phyloP scores from a whole-genome alignment of 176 grass and related monocot genomes.

The Avena sativa region DNA sequence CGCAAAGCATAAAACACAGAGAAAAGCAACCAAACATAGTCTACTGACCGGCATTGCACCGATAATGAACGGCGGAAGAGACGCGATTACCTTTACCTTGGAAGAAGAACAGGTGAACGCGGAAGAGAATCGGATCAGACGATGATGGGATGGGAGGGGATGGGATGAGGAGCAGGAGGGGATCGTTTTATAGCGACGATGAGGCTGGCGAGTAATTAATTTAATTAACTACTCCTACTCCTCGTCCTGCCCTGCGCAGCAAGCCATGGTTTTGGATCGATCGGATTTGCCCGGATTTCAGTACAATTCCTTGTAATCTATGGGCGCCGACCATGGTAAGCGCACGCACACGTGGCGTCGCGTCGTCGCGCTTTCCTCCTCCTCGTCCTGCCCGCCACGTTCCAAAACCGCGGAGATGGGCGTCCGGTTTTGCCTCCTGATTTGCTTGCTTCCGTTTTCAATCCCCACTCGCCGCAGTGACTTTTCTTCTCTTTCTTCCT shows the following conservation, averaged over 20 bases:
- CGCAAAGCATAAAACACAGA: background rate
- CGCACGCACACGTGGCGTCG: too few relatives aligned
- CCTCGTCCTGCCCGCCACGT: too few relatives aligned
- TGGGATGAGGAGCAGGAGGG: background rate
- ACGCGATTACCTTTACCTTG: too few relatives aligned
- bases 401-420: background rate
- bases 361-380: background rate
- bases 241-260: slow-evolving; percentile 32
- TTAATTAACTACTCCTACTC: too few relatives aligned
- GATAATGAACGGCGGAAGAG: too few relatives aligned
- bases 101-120: too few relatives aligned
- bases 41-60: background rate
- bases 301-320: background rate
- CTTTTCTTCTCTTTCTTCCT: background rate
- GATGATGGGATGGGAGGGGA: background rate
- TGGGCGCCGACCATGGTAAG: background rate
- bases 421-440: slow-evolving; percentile 24
- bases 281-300: too few relatives aligned
- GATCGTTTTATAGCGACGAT: slow-evolving; percentile 21
- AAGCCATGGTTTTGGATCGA: slow-evolving; percentile 34
- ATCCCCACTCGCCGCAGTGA: background rate
- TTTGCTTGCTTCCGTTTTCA: background rate
- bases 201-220: background rate
- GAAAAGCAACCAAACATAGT: background rate
- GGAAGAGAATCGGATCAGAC: background rate